phyloP scores from a whole-genome alignment of 176 grass and related monocot species.

The maize (Zea mays) region DNA sequence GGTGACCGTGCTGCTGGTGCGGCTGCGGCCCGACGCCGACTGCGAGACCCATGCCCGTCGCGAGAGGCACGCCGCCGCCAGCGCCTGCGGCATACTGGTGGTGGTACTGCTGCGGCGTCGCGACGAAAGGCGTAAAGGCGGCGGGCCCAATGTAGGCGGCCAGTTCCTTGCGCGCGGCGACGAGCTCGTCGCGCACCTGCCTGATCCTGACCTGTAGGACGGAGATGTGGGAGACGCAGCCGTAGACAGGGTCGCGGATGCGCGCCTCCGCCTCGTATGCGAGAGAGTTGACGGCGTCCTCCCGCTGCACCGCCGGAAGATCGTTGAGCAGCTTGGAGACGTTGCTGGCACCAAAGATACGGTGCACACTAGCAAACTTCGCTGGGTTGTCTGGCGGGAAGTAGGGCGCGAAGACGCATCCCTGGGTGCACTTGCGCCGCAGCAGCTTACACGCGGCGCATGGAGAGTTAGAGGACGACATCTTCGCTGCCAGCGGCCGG shows the following conservation, averaged over 20 bases:
- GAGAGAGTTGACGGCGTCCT: conserved; percentile 93
- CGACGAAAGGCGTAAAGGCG: conserved; percentile 42
- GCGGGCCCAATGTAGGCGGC: conserved; percentile 56
- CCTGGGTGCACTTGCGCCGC: conserved; percentile 84
- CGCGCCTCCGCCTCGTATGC: conserved; percentile 80
- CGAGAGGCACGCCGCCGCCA: conserved; percentile 34
- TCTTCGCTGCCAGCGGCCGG: background rate
- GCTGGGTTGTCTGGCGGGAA: conserved; percentile 85
- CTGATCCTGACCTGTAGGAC: conserved; percentile 68
- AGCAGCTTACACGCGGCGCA: conserved; percentile 91
- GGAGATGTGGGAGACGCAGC: conserved; percentile 85
- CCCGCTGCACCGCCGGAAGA: conserved; percentile 52
- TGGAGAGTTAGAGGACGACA: conserved; percentile 71
- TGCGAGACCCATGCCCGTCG: too few species aligned
- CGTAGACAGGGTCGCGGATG: conserved; percentile 73
- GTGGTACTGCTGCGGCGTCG: conserved; percentile 15
- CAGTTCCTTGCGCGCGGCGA: conserved; percentile 73
- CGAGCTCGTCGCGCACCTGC: conserved; percentile 52
- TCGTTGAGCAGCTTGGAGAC: conserved; percentile 89
- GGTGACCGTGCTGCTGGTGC: too few species aligned
- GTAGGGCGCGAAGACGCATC: conserved; percentile 86
- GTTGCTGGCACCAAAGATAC: conserved; percentile 92
- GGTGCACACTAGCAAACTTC: conserved; percentile 87
- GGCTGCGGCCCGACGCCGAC: conserved; percentile 17
- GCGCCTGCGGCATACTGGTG: background rate